Conservation (phyloP, 495 filamentous ascomycete genomes). For the Hypoxylon trugodes region DNA sequence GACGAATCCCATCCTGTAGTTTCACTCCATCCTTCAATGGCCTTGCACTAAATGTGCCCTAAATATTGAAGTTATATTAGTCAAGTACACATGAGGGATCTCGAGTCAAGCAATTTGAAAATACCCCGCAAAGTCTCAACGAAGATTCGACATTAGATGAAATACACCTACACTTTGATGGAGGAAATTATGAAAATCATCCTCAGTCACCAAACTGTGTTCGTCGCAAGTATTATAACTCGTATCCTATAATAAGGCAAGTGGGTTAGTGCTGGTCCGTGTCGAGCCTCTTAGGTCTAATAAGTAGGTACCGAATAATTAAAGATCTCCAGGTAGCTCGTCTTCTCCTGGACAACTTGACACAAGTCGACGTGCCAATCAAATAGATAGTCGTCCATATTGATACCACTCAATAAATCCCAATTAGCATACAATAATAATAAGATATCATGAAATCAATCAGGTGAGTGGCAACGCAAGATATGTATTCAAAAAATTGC, state of each 20-base stretch:
- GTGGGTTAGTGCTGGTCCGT: constrained; percentile 4
- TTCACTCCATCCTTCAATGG: constrained; percentile 51
- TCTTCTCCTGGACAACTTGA: constrained; percentile 54
- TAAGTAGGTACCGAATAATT: constrained; percentile 57
- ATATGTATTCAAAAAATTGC: constrained; percentile 10
- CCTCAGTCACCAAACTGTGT: constrained; percentile 54
- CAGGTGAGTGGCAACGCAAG: background rate
- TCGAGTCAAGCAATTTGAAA: background rate
- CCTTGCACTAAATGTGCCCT: constrained; percentile 60
- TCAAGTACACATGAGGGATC: background rate
- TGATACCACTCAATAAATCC: constrained; percentile 7
- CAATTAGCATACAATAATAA: constrained; percentile 3
- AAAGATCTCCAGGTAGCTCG: constrained; percentile 62
- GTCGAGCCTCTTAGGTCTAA: background rate
- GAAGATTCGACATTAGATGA: background rate
- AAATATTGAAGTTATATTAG: background rate
- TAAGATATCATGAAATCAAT: too few species aligned
- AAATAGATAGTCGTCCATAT: constrained; percentile 67
- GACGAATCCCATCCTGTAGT: constrained; percentile 53
- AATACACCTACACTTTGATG: constrained; percentile 52
- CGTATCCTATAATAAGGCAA: constrained; percentile 47
- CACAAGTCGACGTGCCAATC: constrained; percentile 52
- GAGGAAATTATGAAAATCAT: constrained; percentile 65
- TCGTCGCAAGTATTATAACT: constrained; percentile 56
- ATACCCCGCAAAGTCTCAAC: constrained; percentile 3